phyloP scores from a whole-genome alignment of 495 filamentous ascomycete species.

The Neurospora cerealis region DNA sequence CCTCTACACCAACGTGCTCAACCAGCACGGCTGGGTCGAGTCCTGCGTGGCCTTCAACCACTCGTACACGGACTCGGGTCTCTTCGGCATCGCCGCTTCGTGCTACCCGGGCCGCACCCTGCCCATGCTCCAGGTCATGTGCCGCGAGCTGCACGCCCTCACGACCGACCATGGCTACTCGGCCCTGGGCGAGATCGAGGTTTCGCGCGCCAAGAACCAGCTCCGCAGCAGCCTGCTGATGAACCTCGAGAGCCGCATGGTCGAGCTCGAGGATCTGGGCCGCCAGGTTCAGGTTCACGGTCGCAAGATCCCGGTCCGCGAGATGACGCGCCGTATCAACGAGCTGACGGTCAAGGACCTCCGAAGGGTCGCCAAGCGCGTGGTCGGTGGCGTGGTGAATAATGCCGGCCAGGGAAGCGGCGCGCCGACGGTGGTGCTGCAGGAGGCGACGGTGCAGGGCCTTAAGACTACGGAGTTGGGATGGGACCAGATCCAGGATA shows the following conservation, averaged over 20 bases:
- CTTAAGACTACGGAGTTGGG: conserved; percentile 42
- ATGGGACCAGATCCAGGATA: conserved; percentile 86
- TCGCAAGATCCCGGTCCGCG: conserved; percentile 75
- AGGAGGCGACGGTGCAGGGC: conserved; percentile 58
- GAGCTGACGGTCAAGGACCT: conserved; percentile 71
- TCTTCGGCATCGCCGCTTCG: conserved; percentile 86
- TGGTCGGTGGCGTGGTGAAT: conserved; percentile 66
- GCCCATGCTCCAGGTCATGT: conserved; percentile 87
- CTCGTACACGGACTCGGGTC: conserved; percentile 86
- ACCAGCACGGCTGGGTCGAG: conserved; percentile 95
- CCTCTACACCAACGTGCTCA: conserved; percentile 93
- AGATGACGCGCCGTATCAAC: conserved; percentile 89
- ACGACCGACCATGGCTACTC: conserved; percentile 60
- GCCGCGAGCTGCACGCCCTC: conserved; percentile 72
- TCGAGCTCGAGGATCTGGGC: conserved; percentile 95
- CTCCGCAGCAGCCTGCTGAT: conserved; percentile 82
- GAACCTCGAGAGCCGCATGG: conserved; percentile 97
- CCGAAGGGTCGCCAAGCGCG: conserved; percentile 67
- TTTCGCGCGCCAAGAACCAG: conserved; percentile 97
- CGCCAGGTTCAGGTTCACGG: conserved; percentile 94
- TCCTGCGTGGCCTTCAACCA: conserved; percentile 94
- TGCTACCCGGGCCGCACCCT: conserved; percentile 66
- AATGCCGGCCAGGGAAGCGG: conserved; percentile 76
- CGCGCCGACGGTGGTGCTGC: conserved; percentile 87
- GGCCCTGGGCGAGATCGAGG: conserved; percentile 65